phyloP scores from a whole-genome alignment of 306 rosid species.

The Crataegus laevigata region DNA sequence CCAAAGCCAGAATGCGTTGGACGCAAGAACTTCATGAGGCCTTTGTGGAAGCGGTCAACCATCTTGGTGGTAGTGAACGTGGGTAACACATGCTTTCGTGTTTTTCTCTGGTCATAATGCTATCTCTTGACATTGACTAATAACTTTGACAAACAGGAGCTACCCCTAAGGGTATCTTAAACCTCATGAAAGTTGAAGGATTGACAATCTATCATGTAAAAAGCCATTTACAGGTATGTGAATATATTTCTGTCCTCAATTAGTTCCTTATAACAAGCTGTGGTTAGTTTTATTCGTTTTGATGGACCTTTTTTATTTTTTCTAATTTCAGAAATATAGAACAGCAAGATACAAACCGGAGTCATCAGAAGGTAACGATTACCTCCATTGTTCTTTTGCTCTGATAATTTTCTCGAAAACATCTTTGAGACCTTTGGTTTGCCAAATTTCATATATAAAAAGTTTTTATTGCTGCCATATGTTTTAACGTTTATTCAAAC shows the following conservation, averaged over 20 bases:
- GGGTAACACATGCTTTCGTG: constrained; percentile 21
- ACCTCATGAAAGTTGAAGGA: constrained; percentile 73
- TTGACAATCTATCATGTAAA: constrained; percentile 95
- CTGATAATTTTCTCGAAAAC: neutral
- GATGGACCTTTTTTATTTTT: neutral
- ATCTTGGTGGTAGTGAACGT: constrained; percentile 90
- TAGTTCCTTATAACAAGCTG: constrained; percentile 6
- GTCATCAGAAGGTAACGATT: constrained; percentile 63
- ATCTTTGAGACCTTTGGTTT: neutral
- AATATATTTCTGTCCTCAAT: neutral
- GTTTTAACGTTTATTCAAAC: neutral
- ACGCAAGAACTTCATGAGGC: constrained; percentile 94
- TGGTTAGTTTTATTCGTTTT: constrained; percentile 14
- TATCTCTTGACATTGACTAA: neutral
- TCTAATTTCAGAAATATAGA: constrained; percentile 77
- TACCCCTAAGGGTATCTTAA: constrained; percentile 91
- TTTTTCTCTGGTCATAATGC: neutral
- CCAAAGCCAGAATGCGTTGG: constrained; percentile 94
- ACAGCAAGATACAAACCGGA: constrained; percentile 94
- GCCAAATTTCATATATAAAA: neutral
- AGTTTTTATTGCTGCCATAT: neutral
- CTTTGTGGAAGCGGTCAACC: constrained; percentile 84
- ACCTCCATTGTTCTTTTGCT: constrained; percentile 17
- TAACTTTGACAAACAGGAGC: constrained; percentile 58
- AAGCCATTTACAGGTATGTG: constrained; percentile 84